Evolutionary conservation across 208 protist genomes (phyloP).

Genomic region (Acanthamoeba culbertsoni): DNA sequence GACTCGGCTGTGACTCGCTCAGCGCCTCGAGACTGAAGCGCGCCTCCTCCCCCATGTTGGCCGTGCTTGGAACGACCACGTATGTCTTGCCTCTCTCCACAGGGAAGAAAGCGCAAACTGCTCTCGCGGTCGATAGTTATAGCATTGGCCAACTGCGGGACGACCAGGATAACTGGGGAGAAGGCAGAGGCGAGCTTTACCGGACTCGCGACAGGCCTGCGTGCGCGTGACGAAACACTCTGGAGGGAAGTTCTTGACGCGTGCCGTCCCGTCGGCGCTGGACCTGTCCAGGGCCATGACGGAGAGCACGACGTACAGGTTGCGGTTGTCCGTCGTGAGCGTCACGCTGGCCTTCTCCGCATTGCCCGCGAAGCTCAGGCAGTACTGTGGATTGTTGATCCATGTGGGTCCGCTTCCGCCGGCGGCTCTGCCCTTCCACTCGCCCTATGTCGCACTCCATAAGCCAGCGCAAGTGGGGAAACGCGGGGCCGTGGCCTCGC

Average conservation of each 20-base stretch:
- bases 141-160: not conserved
- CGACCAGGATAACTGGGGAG: not conserved
- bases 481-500: too few relatives aligned
- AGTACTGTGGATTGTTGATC: constrained; percentile 44
- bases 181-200: not conserved
- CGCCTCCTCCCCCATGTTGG: not conserved
- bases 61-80: not conserved
- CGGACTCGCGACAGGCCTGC: not conserved
- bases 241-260: not conserved
- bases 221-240: not conserved
- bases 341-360: not conserved
- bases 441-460: not conserved
- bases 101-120: not conserved
- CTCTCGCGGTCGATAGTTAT: not conserved
- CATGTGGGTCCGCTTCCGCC: not conserved
- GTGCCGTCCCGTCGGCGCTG: not conserved
- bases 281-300: not conserved
- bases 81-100: not conserved
- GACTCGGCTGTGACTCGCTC: not conserved
- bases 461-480: not conserved
- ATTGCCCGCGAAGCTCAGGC: not conserved
- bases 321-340: not conserved
- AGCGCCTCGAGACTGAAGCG: not conserved
- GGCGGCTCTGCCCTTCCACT: constrained; percentile 31
- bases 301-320: not conserved